phyloP scores from a whole-genome alignment of 768 basidiomycete species.

The Lactarius quietus region DNA sequence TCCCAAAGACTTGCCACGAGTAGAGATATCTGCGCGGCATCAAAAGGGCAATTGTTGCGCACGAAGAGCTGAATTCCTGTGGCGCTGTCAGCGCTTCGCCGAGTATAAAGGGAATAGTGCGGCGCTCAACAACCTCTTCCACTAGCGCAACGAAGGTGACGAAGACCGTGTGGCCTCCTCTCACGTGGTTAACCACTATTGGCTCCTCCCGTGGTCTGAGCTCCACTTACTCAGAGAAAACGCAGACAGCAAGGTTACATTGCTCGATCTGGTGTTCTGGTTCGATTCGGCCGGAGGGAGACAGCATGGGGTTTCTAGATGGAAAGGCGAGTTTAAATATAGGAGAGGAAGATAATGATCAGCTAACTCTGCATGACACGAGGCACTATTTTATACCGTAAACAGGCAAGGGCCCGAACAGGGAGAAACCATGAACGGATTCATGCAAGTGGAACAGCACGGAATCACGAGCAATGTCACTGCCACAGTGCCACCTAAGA shows the following conservation, averaged over 20 bases:
- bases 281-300: neutral
- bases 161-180: constrained; percentile 3
- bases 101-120: neutral
- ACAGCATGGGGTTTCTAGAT: neutral
- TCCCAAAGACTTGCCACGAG: constrained; percentile 3
- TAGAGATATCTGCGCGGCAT: constrained; percentile 12
- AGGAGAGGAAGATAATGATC: neutral
- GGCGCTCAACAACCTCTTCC: constrained; percentile 10
- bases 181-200: neutral
- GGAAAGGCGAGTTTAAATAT: neutral
- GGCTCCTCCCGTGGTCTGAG: constrained; percentile 9
- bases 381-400: neutral
- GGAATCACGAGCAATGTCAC: constrained; percentile 1
- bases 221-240: constrained; percentile 11
- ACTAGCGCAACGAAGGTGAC: constrained; percentile 10
- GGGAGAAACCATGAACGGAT: neutral
- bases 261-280: constrained; percentile 16
- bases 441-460: neutral
- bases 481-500: neutral
- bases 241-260: constrained; percentile 13
- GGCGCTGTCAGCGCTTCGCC: neutral
- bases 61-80: constrained; percentile 12
- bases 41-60: constrained; percentile 5
- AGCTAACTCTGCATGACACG: neutral
- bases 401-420: neutral